Percentiles rank a stretch among this genome's conserved stretches.
Conservation (phyloP, 2,329 filamentous ascomycete genomes). For the Tolypocladium inflatum region DNA sequence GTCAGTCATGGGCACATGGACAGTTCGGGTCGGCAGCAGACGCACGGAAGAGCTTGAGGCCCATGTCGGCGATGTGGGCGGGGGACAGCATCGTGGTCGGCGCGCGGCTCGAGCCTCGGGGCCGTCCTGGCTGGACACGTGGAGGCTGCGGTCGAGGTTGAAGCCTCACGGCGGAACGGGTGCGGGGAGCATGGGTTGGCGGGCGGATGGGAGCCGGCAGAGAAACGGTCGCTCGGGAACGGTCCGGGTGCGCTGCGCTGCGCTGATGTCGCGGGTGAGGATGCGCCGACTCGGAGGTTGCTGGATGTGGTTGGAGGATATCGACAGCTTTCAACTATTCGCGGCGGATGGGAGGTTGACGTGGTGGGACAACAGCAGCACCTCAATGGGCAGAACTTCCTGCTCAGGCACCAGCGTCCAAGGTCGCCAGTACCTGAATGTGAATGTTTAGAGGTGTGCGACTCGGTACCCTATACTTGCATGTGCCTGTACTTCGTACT, state of each 20-base stretch:
- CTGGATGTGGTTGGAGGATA: neutral
- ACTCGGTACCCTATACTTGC: neutral
- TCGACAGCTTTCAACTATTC: neutral
- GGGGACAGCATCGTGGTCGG: conserved; percentile 13
- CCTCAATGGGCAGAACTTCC: neutral
- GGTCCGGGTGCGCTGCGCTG: neutral
- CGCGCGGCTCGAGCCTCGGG: neutral
- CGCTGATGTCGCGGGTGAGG: neutral
- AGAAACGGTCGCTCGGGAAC: neutral
- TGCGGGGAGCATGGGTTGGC: conserved; percentile 10
- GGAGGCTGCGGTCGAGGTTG: neutral
- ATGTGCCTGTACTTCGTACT: too few relatives aligned
- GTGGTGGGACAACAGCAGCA: neutral
- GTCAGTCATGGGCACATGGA: neutral
- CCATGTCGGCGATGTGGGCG: conserved; percentile 16
- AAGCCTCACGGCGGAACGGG: conserved; percentile 10
- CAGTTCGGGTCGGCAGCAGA: neutral
- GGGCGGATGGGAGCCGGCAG: neutral
- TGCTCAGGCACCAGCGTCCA: neutral
- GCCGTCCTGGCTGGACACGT: neutral
- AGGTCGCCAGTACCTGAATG: neutral
- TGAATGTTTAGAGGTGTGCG: fast-evolving
- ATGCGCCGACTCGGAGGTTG: neutral
- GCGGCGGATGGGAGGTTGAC: neutral
- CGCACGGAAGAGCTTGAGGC: conserved; percentile 22